A percentile compares a stretch with the other conserved stretches of the same genome.
Evolutionary conservation across 441 rosid species (phyloP).

Genomic region (Gossypium gossypioides): DNA sequence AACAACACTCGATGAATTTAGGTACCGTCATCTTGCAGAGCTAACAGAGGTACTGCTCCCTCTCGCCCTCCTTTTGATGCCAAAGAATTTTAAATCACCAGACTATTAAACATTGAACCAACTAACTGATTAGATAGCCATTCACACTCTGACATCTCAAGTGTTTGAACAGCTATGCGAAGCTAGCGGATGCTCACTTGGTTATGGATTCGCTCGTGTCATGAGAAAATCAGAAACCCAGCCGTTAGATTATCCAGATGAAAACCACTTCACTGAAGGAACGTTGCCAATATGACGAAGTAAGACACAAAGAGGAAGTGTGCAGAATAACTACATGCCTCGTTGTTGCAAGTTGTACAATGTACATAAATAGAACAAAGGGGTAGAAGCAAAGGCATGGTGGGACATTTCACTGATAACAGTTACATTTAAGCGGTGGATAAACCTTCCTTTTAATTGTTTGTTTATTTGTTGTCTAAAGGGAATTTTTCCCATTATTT

Average conservation of each 20-base stretch:
- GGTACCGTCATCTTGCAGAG: slow-evolving; percentile 84
- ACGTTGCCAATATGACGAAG: slow-evolving; percentile 47
- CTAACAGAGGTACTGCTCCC: slow-evolving; percentile 56
- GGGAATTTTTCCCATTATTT: too few relatives aligned
- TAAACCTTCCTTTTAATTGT: too few relatives aligned
- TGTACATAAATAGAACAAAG: slow-evolving; percentile 28
- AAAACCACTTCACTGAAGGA: slow-evolving; percentile 55
- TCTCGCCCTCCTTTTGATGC: not conserved
- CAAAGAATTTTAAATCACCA: too few relatives aligned
- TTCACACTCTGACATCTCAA: not conserved
- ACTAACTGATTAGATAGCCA: not conserved
- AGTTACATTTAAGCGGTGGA: not conserved
- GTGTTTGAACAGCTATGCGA: slow-evolving; percentile 55
- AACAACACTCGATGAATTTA: slow-evolving; percentile 77
- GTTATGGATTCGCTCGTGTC: slow-evolving; percentile 71
- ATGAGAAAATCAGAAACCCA: slow-evolving; percentile 46
- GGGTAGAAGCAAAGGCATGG: not conserved
- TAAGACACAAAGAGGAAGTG: slow-evolving; percentile 11
- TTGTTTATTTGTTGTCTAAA: too few relatives aligned
- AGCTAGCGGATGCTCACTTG: slow-evolving; percentile 80
- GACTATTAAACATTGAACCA: too few relatives aligned
- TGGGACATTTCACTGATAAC: not conserved
- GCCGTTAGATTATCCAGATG: slow-evolving; percentile 53
- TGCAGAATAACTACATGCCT: slow-evolving; percentile 19
- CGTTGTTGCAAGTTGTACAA: slow-evolving; percentile 13